Conservation (phyloP, 2,329 filamentous ascomycete species). For the Talaromyces sp. region DNA sequence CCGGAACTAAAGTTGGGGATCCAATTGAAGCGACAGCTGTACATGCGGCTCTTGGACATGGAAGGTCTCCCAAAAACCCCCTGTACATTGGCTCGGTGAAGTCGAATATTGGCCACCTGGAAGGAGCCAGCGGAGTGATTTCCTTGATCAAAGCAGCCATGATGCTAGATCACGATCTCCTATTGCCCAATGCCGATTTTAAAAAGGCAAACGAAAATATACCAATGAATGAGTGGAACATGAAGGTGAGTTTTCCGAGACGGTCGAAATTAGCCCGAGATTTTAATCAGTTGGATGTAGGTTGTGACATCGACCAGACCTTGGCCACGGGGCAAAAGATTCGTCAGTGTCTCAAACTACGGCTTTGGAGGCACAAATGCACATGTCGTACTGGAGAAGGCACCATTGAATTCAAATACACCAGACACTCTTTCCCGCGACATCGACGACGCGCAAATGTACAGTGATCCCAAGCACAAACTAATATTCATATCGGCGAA, state of each 20-base stretch:
- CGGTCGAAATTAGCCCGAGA: neutral
- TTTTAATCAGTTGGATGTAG: neutral
- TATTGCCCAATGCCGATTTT: conserved; percentile 27
- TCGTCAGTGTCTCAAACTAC: conserved; percentile 44
- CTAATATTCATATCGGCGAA: conserved; percentile 25
- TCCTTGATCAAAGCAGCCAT: conserved; percentile 22
- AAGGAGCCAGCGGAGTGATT: conserved; percentile 24
- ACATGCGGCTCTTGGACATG: conserved; percentile 12
- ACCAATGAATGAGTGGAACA: conserved; percentile 15
- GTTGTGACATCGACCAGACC: conserved; percentile 26
- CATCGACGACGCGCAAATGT: neutral
- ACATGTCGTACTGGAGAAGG: conserved; percentile 26
- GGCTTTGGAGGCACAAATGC: conserved; percentile 41
- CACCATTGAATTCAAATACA: conserved; percentile 15
- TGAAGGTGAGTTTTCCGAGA: conserved; percentile 5
- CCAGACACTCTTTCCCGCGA: conserved; percentile 13
- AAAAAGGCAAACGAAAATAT: conserved; percentile 22
- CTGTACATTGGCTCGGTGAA: conserved; percentile 28
- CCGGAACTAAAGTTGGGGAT: conserved; percentile 30
- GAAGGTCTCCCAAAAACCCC: conserved; percentile 3
- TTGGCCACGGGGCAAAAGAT: conserved; percentile 29
- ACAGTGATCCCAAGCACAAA: conserved; percentile 21
- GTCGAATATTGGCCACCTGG: conserved; percentile 24
- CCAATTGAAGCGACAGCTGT: conserved; percentile 45
- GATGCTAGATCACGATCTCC: conserved; percentile 23